A percentile compares a stretch with the other conserved stretches of the same genome.
phyloP scores from a whole-genome alignment of 2,329 filamentous ascomycete genomes.

The Calcarisporium arbuscula region DNA sequence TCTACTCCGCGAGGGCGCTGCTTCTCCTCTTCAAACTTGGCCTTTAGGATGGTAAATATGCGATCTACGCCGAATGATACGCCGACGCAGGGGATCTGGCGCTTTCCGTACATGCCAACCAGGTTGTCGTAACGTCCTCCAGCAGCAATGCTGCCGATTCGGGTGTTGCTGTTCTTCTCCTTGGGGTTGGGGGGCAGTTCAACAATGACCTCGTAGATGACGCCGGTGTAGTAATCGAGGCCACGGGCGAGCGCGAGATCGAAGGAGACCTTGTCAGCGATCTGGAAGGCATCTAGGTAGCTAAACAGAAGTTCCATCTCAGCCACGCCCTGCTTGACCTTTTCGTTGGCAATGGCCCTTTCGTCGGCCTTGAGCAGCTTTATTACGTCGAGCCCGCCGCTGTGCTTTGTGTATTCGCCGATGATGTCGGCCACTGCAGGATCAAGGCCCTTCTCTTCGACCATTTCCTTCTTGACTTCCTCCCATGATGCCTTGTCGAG shows the following conservation, averaged over 20 bases:
- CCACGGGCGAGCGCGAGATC: slow-evolving; percentile 86
- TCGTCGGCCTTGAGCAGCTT: slow-evolving; percentile 62
- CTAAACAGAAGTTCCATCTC: slow-evolving; percentile 77
- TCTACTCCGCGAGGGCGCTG: slow-evolving; percentile 70
- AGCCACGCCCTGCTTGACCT: slow-evolving; percentile 70
- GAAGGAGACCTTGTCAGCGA: slow-evolving; percentile 71
- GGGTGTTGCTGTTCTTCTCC: slow-evolving; percentile 45
- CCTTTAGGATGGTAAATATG: slow-evolving; percentile 88
- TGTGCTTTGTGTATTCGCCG: slow-evolving; percentile 73
- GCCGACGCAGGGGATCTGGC: slow-evolving; percentile 57
- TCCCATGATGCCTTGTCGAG: slow-evolving; percentile 88
- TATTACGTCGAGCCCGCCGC: slow-evolving; percentile 69
- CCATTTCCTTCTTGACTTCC: slow-evolving; percentile 89
- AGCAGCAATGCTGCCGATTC: slow-evolving; percentile 80
- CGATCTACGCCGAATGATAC: slow-evolving; percentile 94
- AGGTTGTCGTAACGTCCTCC: slow-evolving; percentile 90
- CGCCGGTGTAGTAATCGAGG: slow-evolving; percentile 85
- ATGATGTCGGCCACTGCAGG: slow-evolving; percentile 77
- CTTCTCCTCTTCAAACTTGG: slow-evolving; percentile 58
- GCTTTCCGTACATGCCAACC: slow-evolving; percentile 89
- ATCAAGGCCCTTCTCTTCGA: slow-evolving; percentile 79
- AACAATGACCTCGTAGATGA: slow-evolving; percentile 87
- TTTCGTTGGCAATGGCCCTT: slow-evolving; percentile 61
- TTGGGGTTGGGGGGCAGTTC: slow-evolving; percentile 42
- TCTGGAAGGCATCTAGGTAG: slow-evolving; percentile 73